These are phyloP conservation scores for Fraxinus greggii DNA, from an alignment of 305 asterid genomes.

Conservation along the genomic window DNA sequence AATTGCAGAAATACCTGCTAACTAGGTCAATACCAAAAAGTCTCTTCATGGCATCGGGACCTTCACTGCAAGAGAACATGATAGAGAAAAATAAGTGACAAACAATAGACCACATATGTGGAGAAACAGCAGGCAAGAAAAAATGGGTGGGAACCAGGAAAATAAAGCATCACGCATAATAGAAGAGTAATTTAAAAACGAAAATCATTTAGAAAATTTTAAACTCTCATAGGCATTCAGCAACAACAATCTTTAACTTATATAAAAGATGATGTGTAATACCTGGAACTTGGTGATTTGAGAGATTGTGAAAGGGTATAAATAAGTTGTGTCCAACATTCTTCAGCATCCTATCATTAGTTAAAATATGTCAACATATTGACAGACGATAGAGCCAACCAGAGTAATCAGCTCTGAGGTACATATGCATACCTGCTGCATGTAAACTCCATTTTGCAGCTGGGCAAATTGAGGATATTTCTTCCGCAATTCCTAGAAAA, in stretches of 20 bases:
- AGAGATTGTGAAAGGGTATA: slow-evolving; percentile 82
- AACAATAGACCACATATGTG: slow-evolving; percentile 3
- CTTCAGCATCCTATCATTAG: slow-evolving; percentile 89
- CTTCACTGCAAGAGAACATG: slow-evolving; percentile 59
- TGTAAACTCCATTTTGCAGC: slow-evolving; percentile 87
- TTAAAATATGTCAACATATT: slow-evolving; percentile 17
- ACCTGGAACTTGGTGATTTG: slow-evolving; percentile 67
- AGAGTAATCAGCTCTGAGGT: slow-evolving; percentile 7
- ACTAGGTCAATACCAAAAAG: slow-evolving; percentile 86
- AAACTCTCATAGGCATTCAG: slow-evolving; percentile 17
- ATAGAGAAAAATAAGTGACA: slow-evolving; percentile 1
- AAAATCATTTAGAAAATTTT: neutral
- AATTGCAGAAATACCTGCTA: slow-evolving; percentile 68
- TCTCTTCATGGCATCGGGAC: slow-evolving; percentile 59
- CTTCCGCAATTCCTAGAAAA: slow-evolving; percentile 70
- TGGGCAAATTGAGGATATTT: slow-evolving; percentile 99
- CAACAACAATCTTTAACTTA: slow-evolving; percentile 1
- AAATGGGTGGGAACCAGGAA: slow-evolving; percentile 5
- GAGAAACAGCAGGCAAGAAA: slow-evolving; percentile 14
- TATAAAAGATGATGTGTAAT: slow-evolving; percentile 22
- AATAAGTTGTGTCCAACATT: slow-evolving; percentile 96
- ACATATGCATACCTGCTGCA: slow-evolving; percentile 80
- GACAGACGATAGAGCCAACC: slow-evolving; percentile 4
- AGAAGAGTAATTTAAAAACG: neutral
- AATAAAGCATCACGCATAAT: neutral